Percentiles rank a stretch among this genome's conserved stretches.
phyloP scores from a whole-genome alignment of 768 basidiomycete species.

The Clitopilus passeckerianus region DNA sequence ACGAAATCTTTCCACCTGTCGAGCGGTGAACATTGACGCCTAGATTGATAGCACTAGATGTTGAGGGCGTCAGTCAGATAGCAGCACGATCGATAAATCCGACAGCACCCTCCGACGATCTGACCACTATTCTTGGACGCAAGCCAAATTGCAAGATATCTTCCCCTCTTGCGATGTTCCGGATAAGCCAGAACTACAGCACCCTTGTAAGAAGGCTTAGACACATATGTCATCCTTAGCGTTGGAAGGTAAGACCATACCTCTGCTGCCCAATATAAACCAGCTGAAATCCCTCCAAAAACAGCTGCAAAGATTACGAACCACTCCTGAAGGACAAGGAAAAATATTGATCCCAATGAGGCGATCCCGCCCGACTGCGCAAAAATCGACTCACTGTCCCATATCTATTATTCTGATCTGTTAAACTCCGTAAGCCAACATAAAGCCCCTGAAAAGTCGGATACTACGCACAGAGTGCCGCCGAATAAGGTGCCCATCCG shows the following conservation, averaged over 20 bases:
- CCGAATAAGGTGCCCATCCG: slow-evolving; percentile 8
- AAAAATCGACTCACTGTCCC: slow-evolving; percentile 6
- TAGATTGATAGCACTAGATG: slow-evolving; percentile 8
- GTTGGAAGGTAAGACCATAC: background rate
- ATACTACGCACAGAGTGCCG: slow-evolving; percentile 2
- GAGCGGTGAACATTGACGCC: slow-evolving; percentile 9
- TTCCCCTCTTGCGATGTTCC: background rate
- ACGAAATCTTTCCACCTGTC: slow-evolving; percentile 13
- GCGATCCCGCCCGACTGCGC: background rate
- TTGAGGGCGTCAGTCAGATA: background rate
- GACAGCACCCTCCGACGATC: slow-evolving; percentile 9
- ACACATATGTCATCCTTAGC: background rate
- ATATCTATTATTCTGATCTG: slow-evolving; percentile 16
- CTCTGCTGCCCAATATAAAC: slow-evolving; percentile 12
- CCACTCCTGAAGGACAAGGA: slow-evolving; percentile 9
- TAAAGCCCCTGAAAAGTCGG: background rate
- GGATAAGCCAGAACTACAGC: background rate
- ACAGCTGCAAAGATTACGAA: slow-evolving; percentile 10
- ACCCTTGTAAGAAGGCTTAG: background rate
- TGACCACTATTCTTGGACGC: background rate
- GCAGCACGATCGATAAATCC: background rate
- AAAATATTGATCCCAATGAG: background rate
- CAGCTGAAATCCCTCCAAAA: slow-evolving; percentile 7
- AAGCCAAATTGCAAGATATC: background rate
- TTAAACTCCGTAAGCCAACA: background rate